A percentile compares a stretch with the other conserved stretches of the same genome.
Evolutionary conservation across 2,329 filamentous ascomycete genomes (phyloP).

Genomic region (Penicillium sp.): DNA sequence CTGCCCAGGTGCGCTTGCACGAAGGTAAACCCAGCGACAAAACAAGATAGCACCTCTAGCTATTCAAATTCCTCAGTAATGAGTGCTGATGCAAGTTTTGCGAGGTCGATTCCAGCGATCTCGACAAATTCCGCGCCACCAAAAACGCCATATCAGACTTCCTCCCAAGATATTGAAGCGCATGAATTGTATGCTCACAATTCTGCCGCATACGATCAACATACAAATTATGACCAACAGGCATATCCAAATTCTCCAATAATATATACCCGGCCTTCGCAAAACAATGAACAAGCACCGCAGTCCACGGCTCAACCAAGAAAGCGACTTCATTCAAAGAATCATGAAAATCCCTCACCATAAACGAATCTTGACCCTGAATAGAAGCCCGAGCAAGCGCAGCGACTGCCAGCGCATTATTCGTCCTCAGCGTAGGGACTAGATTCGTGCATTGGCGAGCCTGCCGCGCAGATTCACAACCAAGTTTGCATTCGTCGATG

Average conservation of each 20-base stretch:
- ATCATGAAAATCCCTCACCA: conserved; percentile 49
- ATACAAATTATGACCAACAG: neutral
- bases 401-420: conserved; percentile 50
- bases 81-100: neutral
- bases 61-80: neutral
- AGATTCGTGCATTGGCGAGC: conserved; percentile 35
- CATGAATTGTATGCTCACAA: conserved; percentile 54
- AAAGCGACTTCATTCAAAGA: conserved; percentile 58
- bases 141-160: conserved; percentile 57
- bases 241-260: conserved; percentile 32
- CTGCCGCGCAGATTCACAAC: conserved; percentile 22
- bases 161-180: conserved; percentile 57
- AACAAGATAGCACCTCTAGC: neutral
- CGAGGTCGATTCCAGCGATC: conserved; percentile 24
- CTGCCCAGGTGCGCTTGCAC: no score
- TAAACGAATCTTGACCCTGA: conserved; percentile 27
- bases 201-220: conserved; percentile 22
- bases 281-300: conserved; percentile 57
- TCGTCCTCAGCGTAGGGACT: conserved; percentile 43
- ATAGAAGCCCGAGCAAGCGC: conserved; percentile 54
- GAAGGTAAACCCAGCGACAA: no score
- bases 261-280: conserved; percentile 49
- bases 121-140: conserved; percentile 41
- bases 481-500: conserved; percentile 44
- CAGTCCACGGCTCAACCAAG: conserved; percentile 63